A percentile compares a stretch with the other conserved stretches of the same genome.
phyloP scores from a whole-genome alignment of 139 green algal genomes.

The Chlamydomonas sp. region DNA sequence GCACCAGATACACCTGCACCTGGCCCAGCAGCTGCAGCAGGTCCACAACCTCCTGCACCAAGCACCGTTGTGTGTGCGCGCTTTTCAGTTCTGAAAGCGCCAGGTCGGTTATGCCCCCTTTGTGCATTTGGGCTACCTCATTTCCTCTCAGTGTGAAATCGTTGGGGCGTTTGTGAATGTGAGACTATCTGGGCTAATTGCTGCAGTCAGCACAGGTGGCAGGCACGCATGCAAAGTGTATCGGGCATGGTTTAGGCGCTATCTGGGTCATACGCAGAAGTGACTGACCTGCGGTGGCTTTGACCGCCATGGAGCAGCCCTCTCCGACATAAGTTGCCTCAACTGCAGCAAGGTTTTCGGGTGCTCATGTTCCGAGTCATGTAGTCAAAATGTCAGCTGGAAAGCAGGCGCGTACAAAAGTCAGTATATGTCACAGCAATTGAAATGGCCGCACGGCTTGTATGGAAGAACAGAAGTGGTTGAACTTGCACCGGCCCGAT shows the following conservation, averaged over 20 bases:
- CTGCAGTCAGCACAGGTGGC: too few relatives aligned
- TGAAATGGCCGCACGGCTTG: not conserved
- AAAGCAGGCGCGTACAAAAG: not conserved
- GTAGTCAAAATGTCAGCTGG: not conserved
- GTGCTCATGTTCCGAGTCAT: not conserved
- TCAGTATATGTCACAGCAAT: not conserved
- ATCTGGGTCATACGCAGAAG: too few relatives aligned
- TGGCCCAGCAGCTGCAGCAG: conserved; percentile 40
- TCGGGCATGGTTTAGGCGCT: too few relatives aligned
- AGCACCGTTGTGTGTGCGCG: too few relatives aligned
- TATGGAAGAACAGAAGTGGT: not conserved
- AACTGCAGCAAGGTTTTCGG: not conserved
- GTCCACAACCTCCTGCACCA: conserved; percentile 51
- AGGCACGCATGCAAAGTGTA: too few relatives aligned
- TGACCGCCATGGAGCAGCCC: conserved; percentile 8
- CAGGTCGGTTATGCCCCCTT: too few relatives aligned
- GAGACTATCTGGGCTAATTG: too few relatives aligned
- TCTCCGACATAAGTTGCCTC: conserved; percentile 10
- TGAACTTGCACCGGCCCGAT: too few relatives aligned
- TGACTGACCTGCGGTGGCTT: conserved; percentile 27
- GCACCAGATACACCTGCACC: conserved; percentile 58
- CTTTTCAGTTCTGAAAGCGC: too few relatives aligned
- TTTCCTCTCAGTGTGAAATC: too few relatives aligned
- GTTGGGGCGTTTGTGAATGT: too few relatives aligned
- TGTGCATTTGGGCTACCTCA: too few relatives aligned